Conservation (phyloP, 2,329 filamentous ascomycete species). For the Curvularia spicifera region DNA sequence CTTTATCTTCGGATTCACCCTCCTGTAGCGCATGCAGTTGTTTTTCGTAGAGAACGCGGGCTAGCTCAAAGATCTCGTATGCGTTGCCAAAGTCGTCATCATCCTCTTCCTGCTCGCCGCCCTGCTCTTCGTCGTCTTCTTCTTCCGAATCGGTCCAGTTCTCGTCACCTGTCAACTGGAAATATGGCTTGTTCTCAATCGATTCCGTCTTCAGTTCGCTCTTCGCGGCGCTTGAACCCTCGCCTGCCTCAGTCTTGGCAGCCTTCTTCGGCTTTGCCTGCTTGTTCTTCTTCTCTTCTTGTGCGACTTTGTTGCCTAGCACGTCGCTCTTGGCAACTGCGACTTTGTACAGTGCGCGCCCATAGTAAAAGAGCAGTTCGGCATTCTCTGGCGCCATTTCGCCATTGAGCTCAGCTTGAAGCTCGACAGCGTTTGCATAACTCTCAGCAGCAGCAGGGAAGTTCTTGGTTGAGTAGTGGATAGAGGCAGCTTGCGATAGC, state of each 20-base stretch:
- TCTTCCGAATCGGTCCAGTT: conserved; percentile 82
- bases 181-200: conserved; percentile 74
- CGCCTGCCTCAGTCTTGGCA: conserved; percentile 47
- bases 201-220: conserved; percentile 54
- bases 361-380: conserved; percentile 92
- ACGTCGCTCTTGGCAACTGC: conserved; percentile 95
- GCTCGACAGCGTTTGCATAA: conserved; percentile 85
- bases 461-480: conserved; percentile 88
- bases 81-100: conserved; percentile 69
- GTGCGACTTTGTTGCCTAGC: conserved; percentile 78
- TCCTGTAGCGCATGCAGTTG: conserved; percentile 58
- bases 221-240: conserved; percentile 39
- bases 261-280: conserved; percentile 58
- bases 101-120: conserved; percentile 57
- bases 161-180: conserved; percentile 93
- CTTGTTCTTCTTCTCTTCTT: conserved; percentile 62
- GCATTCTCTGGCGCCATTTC: conserved; percentile 91
- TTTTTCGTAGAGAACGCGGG: conserved; percentile 64
- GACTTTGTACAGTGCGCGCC: conserved; percentile 90
- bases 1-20: conserved; percentile 49
- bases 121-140: conserved; percentile 66
- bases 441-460: conserved; percentile 84
- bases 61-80: conserved; percentile 68
- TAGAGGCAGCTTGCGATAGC: conserved; percentile 78
- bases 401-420: conserved; percentile 90